Conservation (phyloP, 257 asterid genomes). For the Solanum piurae region DNA sequence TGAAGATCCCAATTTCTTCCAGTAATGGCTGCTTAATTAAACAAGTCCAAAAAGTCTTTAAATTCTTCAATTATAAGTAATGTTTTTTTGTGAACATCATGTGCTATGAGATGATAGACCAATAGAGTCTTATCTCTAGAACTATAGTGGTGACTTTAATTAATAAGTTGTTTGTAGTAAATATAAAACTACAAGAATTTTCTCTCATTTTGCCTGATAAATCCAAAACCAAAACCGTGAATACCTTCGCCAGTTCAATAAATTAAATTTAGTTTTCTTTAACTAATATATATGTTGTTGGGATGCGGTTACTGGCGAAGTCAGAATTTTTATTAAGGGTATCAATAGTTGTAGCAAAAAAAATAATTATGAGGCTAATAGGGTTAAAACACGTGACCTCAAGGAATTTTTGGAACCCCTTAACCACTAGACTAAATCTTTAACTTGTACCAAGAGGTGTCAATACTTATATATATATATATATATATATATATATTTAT, state of each 20-base stretch:
- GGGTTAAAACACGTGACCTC: background rate
- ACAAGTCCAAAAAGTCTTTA: background rate
- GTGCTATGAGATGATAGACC: background rate
- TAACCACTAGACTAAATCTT: too few species aligned
- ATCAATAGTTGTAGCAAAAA: background rate
- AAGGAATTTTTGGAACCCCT: background rate
- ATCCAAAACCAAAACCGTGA: conserved; percentile 15
- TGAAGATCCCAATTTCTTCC: background rate
- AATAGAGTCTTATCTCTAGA: background rate
- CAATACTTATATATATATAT: background rate
- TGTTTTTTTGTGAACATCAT: background rate
- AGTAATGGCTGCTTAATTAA: background rate
- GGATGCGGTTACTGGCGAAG: background rate
- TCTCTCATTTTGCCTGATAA: conserved; percentile 18
- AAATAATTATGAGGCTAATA: background rate
- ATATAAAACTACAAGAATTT: background rate
- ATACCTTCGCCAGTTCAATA: background rate
- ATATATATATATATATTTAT: too few species aligned
- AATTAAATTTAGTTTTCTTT: background rate
- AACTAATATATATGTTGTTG: too few species aligned
- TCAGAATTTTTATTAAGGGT: too few species aligned
- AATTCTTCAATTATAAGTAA: background rate
- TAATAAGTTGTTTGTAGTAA: background rate
- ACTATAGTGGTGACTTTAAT: background rate
- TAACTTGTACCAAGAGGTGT: background rate